Base-by-base conservation (phyloP, 176 grass and related monocot species). In the Chrysopogon serrulatus region DNA sequence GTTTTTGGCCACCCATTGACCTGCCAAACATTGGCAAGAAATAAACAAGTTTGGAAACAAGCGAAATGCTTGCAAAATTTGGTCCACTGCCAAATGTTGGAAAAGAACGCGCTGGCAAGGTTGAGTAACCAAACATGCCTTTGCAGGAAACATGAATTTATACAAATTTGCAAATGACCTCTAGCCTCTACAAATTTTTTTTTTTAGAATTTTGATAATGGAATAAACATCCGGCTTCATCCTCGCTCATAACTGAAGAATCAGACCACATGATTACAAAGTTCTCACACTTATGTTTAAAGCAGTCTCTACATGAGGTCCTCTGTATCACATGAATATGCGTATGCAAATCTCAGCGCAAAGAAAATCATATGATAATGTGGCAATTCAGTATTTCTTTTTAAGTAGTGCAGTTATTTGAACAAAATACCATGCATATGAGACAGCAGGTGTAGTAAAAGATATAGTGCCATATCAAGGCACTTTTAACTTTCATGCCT, bases 401-500 rank as follows among this genome's bases (percentile, higher is more conserved):
- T n/a, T 34, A 47, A 37, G 6, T 6, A 53, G 23, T 26, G 44
- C 12, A 37, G 19, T 16, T 34, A 68, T 31, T 70, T 16, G 79
- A 82, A 82, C 16, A 16, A 57, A 14, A 35, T 70, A 44, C n/a
- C 28, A 33, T 51, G n/a, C n/a, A 40, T 10, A 16, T 0, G 16
- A 32, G 26, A 32, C 57, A 67, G 3, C 19, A 49, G 42, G 4
- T 4, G 2, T 16, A 10, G 6, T 33, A 49, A 48, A 40, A 48
- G 6, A 36, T 15, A 68, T 19, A 65, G 16, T 44, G 74, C 28
- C 62, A 77, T 21, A 53, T 37, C 39, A 71, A 27, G 42, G 24
- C 8, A 69, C 44, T 79, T 70, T 27, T 28, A 69, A 81, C 65
- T 65, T 85, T 65, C 73, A 62, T 70, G 24, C 24, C 40, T 51